Evolutionary conservation across 2,329 filamentous ascomycete genomes (phyloP).

Genomic region (Aspergillus luchuensis): DNA sequence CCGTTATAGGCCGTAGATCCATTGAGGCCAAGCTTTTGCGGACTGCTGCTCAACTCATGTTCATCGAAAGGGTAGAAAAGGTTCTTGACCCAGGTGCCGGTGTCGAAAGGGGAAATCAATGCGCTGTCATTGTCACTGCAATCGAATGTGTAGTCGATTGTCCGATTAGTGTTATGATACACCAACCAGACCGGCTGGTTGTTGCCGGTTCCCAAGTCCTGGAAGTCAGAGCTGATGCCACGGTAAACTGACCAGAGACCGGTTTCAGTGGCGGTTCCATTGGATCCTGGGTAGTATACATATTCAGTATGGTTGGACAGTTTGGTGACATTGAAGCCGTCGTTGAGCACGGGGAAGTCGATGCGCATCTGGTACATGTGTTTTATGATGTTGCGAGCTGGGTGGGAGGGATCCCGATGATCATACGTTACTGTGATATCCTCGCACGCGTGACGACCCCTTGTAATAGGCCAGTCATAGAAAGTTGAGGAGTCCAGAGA

Average conservation of each 20-base stretch:
- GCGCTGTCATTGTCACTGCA: constrained; percentile 52
- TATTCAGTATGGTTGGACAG: constrained; percentile 58
- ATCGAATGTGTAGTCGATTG: constrained; percentile 57
- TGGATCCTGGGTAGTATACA: constrained; percentile 54
- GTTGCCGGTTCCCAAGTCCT: constrained; percentile 49
- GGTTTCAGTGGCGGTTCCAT: constrained; percentile 55
- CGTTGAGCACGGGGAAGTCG: constrained; percentile 60
- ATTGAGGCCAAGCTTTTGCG: constrained; percentile 49
- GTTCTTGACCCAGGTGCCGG: constrained; percentile 59
- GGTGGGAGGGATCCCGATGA: constrained; percentile 63
- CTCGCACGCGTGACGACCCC: constrained; percentile 55
- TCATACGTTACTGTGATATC: constrained; percentile 60
- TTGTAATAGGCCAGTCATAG: constrained; percentile 58
- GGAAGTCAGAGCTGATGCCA: constrained; percentile 50
- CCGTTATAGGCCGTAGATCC: constrained; percentile 53
- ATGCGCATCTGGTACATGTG: constrained; percentile 61
- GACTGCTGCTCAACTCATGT: constrained; percentile 51
- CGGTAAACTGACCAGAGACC: constrained; percentile 63
- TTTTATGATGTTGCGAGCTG: constrained; percentile 61
- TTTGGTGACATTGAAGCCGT: constrained; percentile 57
- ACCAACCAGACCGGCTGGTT: constrained; percentile 49
- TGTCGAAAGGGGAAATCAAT: constrained; percentile 58
- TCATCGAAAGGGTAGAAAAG: constrained; percentile 63
- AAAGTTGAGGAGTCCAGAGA: constrained; percentile 57
- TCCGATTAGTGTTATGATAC: constrained; percentile 49